phyloP scores from a whole-genome alignment of 495 filamentous ascomycete species.

The Aspergillus egyptiacus region DNA sequence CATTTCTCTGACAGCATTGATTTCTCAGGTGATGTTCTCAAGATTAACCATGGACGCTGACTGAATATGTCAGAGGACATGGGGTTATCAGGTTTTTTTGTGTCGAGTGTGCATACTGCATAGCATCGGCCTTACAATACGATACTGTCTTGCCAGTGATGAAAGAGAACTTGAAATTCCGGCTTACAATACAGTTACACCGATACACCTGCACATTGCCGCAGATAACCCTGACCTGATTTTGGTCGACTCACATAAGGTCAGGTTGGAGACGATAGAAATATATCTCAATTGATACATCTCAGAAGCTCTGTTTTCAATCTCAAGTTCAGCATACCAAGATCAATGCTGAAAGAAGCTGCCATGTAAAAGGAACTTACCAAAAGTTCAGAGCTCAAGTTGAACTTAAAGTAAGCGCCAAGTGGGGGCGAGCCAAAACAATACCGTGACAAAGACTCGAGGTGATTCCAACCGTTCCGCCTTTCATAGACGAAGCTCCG shows the following conservation, averaged over 20 bases:
- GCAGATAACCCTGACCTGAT: too few relatives aligned
- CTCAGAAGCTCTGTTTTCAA: too few relatives aligned
- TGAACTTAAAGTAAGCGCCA: constrained; percentile 3
- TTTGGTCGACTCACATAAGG: too few relatives aligned
- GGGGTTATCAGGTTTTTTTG: too few relatives aligned
- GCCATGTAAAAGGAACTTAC: too few relatives aligned
- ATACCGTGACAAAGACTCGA: constrained; percentile 13
- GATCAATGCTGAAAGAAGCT: too few relatives aligned
- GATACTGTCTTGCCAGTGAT: constrained; percentile 2
- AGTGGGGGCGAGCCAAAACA: constrained; percentile 17
- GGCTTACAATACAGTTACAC: background rate
- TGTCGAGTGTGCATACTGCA: constrained; percentile 6
- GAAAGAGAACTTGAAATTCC: too few relatives aligned
- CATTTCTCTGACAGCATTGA: background rate
- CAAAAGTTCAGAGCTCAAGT: background rate
- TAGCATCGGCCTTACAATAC: background rate
- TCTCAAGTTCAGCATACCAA: too few relatives aligned
- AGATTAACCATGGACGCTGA: background rate
- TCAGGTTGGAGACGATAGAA: too few relatives aligned
- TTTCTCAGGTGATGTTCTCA: too few relatives aligned
- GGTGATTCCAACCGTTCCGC: constrained; percentile 16
- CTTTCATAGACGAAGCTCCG: constrained; percentile 18
- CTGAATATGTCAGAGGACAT: too few relatives aligned
- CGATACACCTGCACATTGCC: background rate
- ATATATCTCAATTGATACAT: too few relatives aligned